A percentile compares a stretch with the other conserved stretches of the same genome.
These are phyloP conservation scores for Filosporella fistucella DNA, from an alignment of 495 filamentous ascomycete species.

Conservation along the genomic window DNA sequence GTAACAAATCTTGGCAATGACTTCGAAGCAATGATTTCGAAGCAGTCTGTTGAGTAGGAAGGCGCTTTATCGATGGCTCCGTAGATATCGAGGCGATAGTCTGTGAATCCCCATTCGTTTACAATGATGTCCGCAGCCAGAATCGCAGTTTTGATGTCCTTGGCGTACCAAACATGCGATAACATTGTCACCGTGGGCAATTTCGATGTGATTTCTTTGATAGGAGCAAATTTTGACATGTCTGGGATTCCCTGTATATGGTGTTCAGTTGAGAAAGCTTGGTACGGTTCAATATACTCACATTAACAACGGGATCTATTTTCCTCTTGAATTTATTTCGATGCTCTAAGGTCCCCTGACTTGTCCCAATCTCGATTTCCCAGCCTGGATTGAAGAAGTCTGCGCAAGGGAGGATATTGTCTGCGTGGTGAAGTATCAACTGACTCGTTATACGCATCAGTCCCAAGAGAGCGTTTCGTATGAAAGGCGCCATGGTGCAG, in stretches of 20 bases:
- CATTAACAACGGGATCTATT: slow-evolving; percentile 65
- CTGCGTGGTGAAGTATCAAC: slow-evolving; percentile 58
- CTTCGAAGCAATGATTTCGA: slow-evolving; percentile 59
- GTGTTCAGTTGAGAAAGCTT: slow-evolving; percentile 6
- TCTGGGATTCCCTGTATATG: slow-evolving; percentile 19
- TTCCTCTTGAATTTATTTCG: slow-evolving; percentile 56
- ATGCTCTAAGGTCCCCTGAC: slow-evolving; percentile 52
- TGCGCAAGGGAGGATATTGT: slow-evolving; percentile 60
- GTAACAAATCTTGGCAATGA: slow-evolving; percentile 44
- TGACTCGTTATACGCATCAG: slow-evolving; percentile 56
- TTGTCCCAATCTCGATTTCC: slow-evolving; percentile 62
- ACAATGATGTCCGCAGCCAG: slow-evolving; percentile 61
- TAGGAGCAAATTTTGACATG: slow-evolving; percentile 45
- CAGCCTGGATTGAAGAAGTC: slow-evolving; percentile 66
- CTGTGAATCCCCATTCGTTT: slow-evolving; percentile 62
- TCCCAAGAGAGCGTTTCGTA: slow-evolving; percentile 49
- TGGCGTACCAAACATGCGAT: slow-evolving; percentile 54
- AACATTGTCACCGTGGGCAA: slow-evolving; percentile 62
- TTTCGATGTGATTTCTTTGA: slow-evolving; percentile 51
- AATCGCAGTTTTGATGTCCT: slow-evolving; percentile 61
- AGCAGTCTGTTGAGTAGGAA: slow-evolving; percentile 54
- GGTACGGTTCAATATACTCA: slow-evolving; percentile 64
- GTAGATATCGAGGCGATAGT: slow-evolving; percentile 60
- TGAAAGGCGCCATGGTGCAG: slow-evolving; percentile 53
- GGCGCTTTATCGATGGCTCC: slow-evolving; percentile 57